Evolutionary conservation across 352 stramenopile species (phyloP).

Genomic region (Phytophthora ramorum): DNA sequence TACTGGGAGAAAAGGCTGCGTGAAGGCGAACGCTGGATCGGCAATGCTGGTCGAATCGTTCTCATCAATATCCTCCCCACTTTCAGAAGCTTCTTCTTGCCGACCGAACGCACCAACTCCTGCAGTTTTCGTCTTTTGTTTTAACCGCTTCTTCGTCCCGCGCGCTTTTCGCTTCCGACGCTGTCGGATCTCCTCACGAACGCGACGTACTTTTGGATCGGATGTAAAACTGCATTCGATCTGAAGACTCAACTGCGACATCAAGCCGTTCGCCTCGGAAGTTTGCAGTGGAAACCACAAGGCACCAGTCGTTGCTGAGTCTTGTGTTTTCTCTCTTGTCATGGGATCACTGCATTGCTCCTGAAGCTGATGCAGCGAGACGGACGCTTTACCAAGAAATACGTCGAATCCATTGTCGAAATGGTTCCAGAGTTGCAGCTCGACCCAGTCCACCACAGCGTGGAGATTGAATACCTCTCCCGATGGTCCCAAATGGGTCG

Average conservation of each 20-base stretch:
- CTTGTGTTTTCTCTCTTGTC: not conserved
- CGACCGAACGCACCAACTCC: not conserved
- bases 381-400: constrained; percentile 50
- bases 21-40: constrained; percentile 69
- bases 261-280: constrained; percentile 19
- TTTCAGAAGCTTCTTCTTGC: constrained; percentile 7
- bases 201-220: constrained; percentile 34
- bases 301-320: constrained; percentile 15
- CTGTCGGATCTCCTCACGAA: constrained; percentile 25
- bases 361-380: constrained; percentile 45
- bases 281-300: constrained; percentile 54
- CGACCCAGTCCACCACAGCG: constrained; percentile 44
- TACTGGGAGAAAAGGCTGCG: constrained; percentile 49
- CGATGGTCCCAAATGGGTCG: not conserved
- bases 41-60: constrained; percentile 21
- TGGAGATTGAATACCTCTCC: constrained; percentile 39
- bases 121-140: not conserved
- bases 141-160: not conserved
- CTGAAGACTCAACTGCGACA: constrained; percentile 44
- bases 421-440: constrained; percentile 73
- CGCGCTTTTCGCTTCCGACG: constrained; percentile 6
- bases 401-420: constrained; percentile 64
- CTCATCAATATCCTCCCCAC: constrained; percentile 5
- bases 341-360: constrained; percentile 8
- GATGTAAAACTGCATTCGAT: constrained; percentile 42